Conservation (phyloP, 345 rosid species). For the Brassica rapa region DNA sequence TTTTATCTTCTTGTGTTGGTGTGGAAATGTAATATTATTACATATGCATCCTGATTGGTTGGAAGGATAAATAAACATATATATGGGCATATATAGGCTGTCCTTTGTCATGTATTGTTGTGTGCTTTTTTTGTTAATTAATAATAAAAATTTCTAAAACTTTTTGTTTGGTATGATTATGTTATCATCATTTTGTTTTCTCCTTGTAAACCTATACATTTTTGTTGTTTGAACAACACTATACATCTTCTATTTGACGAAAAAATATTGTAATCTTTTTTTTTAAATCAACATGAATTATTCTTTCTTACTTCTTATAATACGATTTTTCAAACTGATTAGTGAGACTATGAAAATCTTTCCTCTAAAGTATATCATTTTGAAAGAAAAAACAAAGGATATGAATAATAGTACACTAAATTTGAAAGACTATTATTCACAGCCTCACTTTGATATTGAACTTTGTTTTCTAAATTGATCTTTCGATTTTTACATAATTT, state of each 20-base stretch:
- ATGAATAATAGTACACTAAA: background rate
- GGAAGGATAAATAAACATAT: slow-evolving; percentile 30
- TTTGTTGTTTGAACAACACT: too few relatives aligned
- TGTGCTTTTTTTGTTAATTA: slow-evolving; percentile 17
- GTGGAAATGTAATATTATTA: slow-evolving; percentile 23
- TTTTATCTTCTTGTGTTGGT: slow-evolving; percentile 32
- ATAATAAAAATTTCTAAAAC: background rate
- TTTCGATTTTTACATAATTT: background rate
- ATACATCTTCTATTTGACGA: background rate
- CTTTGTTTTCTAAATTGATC: background rate
- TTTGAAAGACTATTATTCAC: background rate
- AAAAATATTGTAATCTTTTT: background rate
- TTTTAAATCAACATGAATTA: background rate
- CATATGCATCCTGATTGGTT: slow-evolving; percentile 38
- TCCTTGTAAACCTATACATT: background rate
- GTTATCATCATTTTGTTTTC: slow-evolving; percentile 29
- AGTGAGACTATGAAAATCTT: background rate
- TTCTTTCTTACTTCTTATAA: background rate
- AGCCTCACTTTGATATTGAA: too few relatives aligned
- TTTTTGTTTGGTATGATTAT: slow-evolving; percentile 25
- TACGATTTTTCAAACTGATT: background rate
- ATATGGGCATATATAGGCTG: slow-evolving; percentile 29
- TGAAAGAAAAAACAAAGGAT: too few relatives aligned
- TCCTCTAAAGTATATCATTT: too few relatives aligned
- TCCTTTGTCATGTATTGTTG: slow-evolving; percentile 35